Base-by-base conservation (phyloP, 768 basidiomycete species). In the Crepidotus variabilis region DNA sequence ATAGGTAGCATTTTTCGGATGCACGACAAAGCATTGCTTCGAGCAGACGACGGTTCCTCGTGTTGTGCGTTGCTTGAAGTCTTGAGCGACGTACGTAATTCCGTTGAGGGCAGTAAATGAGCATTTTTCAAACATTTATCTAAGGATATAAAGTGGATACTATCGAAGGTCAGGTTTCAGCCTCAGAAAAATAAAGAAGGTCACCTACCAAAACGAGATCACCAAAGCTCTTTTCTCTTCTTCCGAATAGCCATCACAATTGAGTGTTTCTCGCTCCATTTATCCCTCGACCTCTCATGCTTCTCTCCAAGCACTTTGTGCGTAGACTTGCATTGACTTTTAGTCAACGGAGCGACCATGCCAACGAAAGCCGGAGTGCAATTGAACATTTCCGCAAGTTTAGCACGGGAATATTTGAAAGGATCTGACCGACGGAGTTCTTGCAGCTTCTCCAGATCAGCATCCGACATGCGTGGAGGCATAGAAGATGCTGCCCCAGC, bases 171-270 rank as follows among this genome's bases (percentile, higher is more conserved):
- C 20, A 28, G 10, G 33, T 6, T 23, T 28, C 10, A 8, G 21
- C 13, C 9, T 28, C 21, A 28, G 28, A 14, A 32, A 32, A 32
- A 32, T 8, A 53, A 56, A 33, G 45, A 21, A 55, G 36, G 35
- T 47, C 20, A 46, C 50, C 21, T 7, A 9, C 18, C 24, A 21
- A 24, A 22, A 53, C 23, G 8, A 52, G 8, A 56, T 75, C 77
- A 93, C 91, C 91, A 93, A 65, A 86, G 78, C 66, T 84, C 79
- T 61, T 81, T 82, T 60, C 90, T 78, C 70, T 86, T 89, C 65
- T 75, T 76, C 61, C 78, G 72, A 50, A 92, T 83, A n/a, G 85
- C 86, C 68, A 75, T 77, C 4, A 81, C 75, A 54, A 86, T 73
- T 45, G 77, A 62, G 69, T 85, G 86, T 65, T 79, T 79, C 71